phyloP scores from a whole-genome alignment of 257 asterid species.

The Pogostemon cablin region DNA sequence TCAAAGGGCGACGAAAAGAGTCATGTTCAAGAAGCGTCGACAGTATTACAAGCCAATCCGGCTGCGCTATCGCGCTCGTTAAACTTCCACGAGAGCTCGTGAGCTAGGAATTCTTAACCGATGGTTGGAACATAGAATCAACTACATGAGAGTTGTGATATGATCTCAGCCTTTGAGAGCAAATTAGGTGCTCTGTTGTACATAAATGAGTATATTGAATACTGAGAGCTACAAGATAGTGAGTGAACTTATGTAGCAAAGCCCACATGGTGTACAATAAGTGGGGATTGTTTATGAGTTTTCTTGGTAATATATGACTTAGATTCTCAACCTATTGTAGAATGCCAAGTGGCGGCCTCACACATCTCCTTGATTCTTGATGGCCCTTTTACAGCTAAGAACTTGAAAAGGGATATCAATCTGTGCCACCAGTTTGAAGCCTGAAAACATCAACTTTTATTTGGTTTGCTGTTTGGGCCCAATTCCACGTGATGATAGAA shows the following conservation, averaged over 20 bases:
- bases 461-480: conserved; percentile 4
- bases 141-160: background rate
- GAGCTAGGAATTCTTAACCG: conserved; percentile 16
- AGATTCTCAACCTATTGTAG: background rate
- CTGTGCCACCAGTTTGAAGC: conserved; percentile 8
- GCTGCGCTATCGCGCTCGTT: conserved; percentile 78
- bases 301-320: conserved; percentile 23
- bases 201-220: conserved; percentile 35
- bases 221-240: conserved; percentile 38
- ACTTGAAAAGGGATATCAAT: conserved; percentile 1
- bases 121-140: background rate
- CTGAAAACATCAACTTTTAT: background rate
- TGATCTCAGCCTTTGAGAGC: background rate
- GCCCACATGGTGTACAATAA: conserved; percentile 43
- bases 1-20: conserved; percentile 49
- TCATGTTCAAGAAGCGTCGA: conserved; percentile 46
- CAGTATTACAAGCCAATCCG: conserved; percentile 77
- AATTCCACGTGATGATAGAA: conserved; percentile 11
- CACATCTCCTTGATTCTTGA: conserved; percentile 8
- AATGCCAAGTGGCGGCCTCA: no score
- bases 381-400: background rate
- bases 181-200: conserved; percentile 38
- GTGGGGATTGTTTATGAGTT: conserved; percentile 37
- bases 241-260: conserved; percentile 35
- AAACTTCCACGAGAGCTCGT: conserved; percentile 70